A percentile compares a stretch with the other conserved stretches of the same genome.
phyloP scores from a whole-genome alignment of 176 grass and related monocot species.

The Pharus latifolius region DNA sequence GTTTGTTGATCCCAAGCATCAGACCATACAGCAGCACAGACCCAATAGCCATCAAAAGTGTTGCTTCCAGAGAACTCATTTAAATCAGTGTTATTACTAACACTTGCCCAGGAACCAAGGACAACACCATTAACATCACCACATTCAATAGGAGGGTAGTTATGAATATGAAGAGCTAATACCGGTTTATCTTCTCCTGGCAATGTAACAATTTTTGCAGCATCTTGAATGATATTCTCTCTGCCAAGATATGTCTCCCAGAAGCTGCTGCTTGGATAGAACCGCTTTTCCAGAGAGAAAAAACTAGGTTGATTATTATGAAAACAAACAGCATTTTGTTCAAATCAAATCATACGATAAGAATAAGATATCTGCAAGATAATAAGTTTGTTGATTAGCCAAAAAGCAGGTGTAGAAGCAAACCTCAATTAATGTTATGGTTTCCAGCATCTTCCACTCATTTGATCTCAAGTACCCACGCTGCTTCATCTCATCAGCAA shows the following conservation, averaged over 20 bases:
- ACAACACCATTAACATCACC: constrained; percentile 88
- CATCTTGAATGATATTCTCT: constrained; percentile 34
- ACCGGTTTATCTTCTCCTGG: constrained; percentile 45
- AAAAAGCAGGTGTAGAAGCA: constrained; percentile 26
- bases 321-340: background rate
- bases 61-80: constrained; percentile 35
- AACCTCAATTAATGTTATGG: constrained; percentile 81
- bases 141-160: constrained; percentile 40
- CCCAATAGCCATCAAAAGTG: constrained; percentile 62
- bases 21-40: constrained; percentile 86
- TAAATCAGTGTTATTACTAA: constrained; percentile 28
- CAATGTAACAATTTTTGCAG: constrained; percentile 34
- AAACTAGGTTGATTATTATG: constrained; percentile 23
- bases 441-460: constrained; percentile 75
- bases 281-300: constrained; percentile 46
- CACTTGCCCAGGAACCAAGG: constrained; percentile 68
- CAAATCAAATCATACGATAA: background rate
- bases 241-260: constrained; percentile 64
- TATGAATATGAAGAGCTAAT: constrained; percentile 39
- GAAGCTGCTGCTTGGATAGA: constrained; percentile 86
- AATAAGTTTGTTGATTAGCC: background rate
- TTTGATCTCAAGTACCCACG: constrained; percentile 53
- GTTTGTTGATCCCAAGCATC: constrained; percentile 82
- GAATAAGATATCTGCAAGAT: background rate
- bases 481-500: constrained; percentile 79